These are phyloP conservation scores for Phytophthora pistaciae DNA, from an alignment of 352 stramenopile genomes.

Conservation along the genomic window DNA sequence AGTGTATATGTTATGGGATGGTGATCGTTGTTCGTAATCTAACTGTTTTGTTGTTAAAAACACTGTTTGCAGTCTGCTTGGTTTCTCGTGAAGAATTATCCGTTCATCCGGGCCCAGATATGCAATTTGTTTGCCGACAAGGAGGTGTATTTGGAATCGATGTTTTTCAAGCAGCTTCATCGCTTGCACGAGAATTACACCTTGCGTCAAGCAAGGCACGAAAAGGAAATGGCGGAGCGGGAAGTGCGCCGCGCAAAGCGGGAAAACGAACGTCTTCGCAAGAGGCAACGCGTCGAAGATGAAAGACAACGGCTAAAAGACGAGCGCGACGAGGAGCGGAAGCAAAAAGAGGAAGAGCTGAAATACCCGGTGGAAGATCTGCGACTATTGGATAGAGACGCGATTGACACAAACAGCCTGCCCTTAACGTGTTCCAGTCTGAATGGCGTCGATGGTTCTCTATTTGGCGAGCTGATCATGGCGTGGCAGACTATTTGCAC, in stretches of 20 bases:
- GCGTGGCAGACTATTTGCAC: slow-evolving; percentile 81
- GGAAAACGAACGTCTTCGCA: slow-evolving; percentile 66
- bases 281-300: slow-evolving; percentile 53
- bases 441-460: slow-evolving; percentile 58
- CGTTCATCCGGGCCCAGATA: slow-evolving; percentile 85
- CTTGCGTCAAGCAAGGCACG: slow-evolving; percentile 59
- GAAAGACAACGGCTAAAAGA: slow-evolving; percentile 57
- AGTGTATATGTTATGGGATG: slow-evolving; percentile 8
- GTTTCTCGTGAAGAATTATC: slow-evolving; percentile 88
- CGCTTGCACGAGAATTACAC: slow-evolving; percentile 74
- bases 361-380: slow-evolving; percentile 82
- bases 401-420: slow-evolving; percentile 37
- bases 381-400: slow-evolving; percentile 60
- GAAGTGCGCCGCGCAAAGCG: slow-evolving; percentile 68
- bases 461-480: slow-evolving; percentile 84
- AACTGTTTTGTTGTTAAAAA: slow-evolving; percentile 27
- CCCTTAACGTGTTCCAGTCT: slow-evolving; percentile 50
- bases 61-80: slow-evolving; percentile 62
- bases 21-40: slow-evolving; percentile 23
- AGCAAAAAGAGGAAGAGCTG: slow-evolving; percentile 63
- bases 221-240: slow-evolving; percentile 66
- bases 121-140: slow-evolving; percentile 81
- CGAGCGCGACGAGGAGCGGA: slow-evolving; percentile 72
- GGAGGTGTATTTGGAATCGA: slow-evolving; percentile 79
- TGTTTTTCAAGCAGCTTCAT: slow-evolving; percentile 89